These are phyloP conservation scores for Pythium grandisporangium DNA, from an alignment of 352 stramenopile species.

Conservation along the genomic window DNA sequence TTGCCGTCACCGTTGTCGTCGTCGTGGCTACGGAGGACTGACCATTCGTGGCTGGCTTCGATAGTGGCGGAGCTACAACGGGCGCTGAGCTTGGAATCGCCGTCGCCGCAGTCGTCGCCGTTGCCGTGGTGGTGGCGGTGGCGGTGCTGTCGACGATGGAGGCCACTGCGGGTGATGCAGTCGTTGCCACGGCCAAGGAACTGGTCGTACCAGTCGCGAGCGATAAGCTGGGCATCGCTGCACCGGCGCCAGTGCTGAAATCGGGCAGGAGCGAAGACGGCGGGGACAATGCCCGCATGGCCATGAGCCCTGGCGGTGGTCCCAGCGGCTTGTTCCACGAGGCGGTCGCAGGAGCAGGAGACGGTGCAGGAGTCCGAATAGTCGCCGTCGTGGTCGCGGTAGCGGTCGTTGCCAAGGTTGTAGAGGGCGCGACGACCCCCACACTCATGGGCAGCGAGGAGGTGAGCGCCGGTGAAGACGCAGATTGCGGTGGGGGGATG, in stretches of 20 bases:
- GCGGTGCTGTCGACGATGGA: not conserved
- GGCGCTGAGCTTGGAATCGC: slow-evolving; percentile 1
- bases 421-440: slow-evolving; percentile 8
- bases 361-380: not conserved
- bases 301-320: slow-evolving; percentile 49
- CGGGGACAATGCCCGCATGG: slow-evolving; percentile 57
- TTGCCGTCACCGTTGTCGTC: too few relatives aligned
- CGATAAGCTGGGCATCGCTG: slow-evolving; percentile 27
- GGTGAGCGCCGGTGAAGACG: too few relatives aligned
- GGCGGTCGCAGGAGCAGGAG: too few relatives aligned
- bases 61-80: too few relatives aligned
- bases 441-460: too few relatives aligned
- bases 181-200: slow-evolving; percentile 1
- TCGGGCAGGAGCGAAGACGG: slow-evolving; percentile 60
- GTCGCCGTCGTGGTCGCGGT: slow-evolving; percentile 4
- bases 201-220: slow-evolving; percentile 11
- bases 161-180: slow-evolving; percentile 1
- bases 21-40: too few relatives aligned
- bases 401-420: slow-evolving; percentile 8
- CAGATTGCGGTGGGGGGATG: slow-evolving; percentile 36
- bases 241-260: too few relatives aligned
- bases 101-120: slow-evolving; percentile 9
- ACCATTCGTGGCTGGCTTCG: too few relatives aligned
- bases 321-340: slow-evolving; percentile 46
- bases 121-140: slow-evolving; percentile 1